These are phyloP conservation scores for Quercus aquifolioides DNA, from an alignment of 306 rosid genomes.

Conservation along the genomic window DNA sequence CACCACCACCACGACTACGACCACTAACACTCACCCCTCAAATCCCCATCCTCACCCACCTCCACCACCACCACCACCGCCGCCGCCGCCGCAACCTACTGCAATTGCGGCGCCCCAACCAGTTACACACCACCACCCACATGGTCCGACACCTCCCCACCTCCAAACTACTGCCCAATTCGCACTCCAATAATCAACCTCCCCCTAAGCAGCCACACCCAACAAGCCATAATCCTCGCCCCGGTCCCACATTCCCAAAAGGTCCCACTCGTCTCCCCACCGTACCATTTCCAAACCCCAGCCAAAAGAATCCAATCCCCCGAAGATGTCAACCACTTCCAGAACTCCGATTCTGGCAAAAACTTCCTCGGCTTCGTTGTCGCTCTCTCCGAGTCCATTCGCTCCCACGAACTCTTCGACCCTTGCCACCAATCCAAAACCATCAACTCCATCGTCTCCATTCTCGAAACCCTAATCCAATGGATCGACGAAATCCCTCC, in stretches of 20 bases:
- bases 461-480: slow-evolving; percentile 55
- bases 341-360: slow-evolving; percentile 54
- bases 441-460: slow-evolving; percentile 33
- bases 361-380: slow-evolving; percentile 82
- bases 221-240: slow-evolving; percentile 75
- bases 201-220: slow-evolving; percentile 57
- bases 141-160: slow-evolving; percentile 67
- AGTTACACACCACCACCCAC: slow-evolving; percentile 42
- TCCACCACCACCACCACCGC: neutral
- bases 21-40: slow-evolving; percentile 19
- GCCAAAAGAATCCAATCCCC: slow-evolving; percentile 66
- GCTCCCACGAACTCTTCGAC: slow-evolving; percentile 62
- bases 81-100: slow-evolving; percentile 37
- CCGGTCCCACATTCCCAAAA: slow-evolving; percentile 77
- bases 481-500: slow-evolving; percentile 89
- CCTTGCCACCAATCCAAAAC: slow-evolving; percentile 53
- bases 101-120: slow-evolving; percentile 78
- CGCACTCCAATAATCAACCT: slow-evolving; percentile 75
- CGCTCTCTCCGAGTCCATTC: slow-evolving; percentile 77
- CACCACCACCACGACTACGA: neutral
- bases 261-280: slow-evolving; percentile 50
- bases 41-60: slow-evolving; percentile 6
- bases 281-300: slow-evolving; percentile 60
- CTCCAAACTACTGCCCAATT: slow-evolving; percentile 80
- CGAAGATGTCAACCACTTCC: slow-evolving; percentile 62